phyloP scores from a whole-genome alignment of 495 filamentous ascomycete genomes.

The Daldinia childiae region DNA sequence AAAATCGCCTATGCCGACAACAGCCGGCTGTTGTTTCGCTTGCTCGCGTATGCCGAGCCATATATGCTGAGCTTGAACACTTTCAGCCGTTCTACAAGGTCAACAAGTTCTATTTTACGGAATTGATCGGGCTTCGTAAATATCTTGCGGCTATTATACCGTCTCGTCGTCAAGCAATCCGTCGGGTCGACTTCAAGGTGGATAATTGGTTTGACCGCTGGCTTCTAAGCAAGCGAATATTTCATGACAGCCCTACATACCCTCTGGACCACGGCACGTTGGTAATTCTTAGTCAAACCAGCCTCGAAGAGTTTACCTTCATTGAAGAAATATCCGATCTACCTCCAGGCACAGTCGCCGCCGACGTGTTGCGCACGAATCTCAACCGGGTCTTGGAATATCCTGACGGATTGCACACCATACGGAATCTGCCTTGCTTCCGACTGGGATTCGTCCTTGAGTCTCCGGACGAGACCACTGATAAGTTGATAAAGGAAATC shows the following conservation, averaged over 20 bases:
- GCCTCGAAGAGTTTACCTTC: neutral
- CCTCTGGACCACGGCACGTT: neutral
- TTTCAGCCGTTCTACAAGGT: conserved; percentile 15
- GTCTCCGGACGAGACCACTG: neutral
- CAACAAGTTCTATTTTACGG: neutral
- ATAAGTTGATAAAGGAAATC: conserved; percentile 5
- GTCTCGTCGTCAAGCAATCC: conserved; percentile 1
- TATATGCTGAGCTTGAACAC: conserved; percentile 17
- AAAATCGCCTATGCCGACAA: too few species aligned
- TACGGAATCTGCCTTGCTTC: neutral
- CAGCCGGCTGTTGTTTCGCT: neutral
- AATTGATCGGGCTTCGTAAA: neutral
- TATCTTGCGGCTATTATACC: conserved; percentile 13
- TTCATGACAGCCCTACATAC: neutral
- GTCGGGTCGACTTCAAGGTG: neutral
- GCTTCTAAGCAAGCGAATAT: neutral
- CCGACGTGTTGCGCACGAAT: neutral
- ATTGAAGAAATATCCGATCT: too few species aligned
- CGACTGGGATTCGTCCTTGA: neutral
- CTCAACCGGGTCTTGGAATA: neutral
- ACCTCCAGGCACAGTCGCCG: neutral
- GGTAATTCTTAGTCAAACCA: neutral
- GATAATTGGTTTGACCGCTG: neutral
- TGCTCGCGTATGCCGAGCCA: conserved; percentile 15
- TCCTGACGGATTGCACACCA: neutral